These are phyloP conservation scores for Salinomyces thailandicus DNA, from an alignment of 2,329 filamentous ascomycete species.

Conservation along the genomic window DNA sequence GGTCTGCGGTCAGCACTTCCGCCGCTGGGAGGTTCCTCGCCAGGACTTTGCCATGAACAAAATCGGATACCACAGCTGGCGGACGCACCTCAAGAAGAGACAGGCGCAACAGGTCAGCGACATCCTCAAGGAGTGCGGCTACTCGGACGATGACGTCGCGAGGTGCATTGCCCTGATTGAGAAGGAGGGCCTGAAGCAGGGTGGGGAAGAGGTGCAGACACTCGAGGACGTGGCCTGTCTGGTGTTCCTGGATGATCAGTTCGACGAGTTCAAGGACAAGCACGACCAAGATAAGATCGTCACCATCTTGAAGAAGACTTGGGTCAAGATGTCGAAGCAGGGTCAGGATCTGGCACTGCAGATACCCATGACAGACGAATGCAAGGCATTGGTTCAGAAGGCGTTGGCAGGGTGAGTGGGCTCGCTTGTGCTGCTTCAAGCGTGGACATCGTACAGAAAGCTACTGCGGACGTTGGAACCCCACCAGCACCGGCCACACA, in stretches of 20 bases:
- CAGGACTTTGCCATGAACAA: slow-evolving; percentile 62
- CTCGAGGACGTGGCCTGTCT: slow-evolving; percentile 80
- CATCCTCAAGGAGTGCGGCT: slow-evolving; percentile 45
- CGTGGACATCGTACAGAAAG: too few species aligned
- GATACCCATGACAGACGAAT: slow-evolving; percentile 55
- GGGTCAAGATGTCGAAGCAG: slow-evolving; percentile 60
- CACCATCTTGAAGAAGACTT: slow-evolving; percentile 60
- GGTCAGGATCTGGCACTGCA: slow-evolving; percentile 55
- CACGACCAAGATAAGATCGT: slow-evolving; percentile 71
- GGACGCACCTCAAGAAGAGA: slow-evolving; percentile 60
- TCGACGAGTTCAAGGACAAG: slow-evolving; percentile 65
- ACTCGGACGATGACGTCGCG: slow-evolving; percentile 43
- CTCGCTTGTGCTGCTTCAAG: too few species aligned
- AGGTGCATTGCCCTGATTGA: slow-evolving; percentile 62
- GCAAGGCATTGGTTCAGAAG: slow-evolving; percentile 50
- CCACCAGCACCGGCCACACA: too few species aligned
- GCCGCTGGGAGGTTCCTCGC: slow-evolving; percentile 74
- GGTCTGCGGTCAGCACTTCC: slow-evolving; percentile 75
- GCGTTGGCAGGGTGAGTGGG: slow-evolving; percentile 43
- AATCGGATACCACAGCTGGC: slow-evolving; percentile 70
- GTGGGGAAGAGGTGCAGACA: slow-evolving; percentile 57
- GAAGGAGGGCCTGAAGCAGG: slow-evolving; percentile 60
- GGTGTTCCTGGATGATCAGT: slow-evolving; percentile 79
- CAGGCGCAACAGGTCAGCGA: slow-evolving; percentile 51
- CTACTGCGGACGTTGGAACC: too few species aligned